These are phyloP conservation scores for Diphasiastrum complanatum DNA, from an alignment of 83 land plant species.

Conservation along the genomic window DNA sequence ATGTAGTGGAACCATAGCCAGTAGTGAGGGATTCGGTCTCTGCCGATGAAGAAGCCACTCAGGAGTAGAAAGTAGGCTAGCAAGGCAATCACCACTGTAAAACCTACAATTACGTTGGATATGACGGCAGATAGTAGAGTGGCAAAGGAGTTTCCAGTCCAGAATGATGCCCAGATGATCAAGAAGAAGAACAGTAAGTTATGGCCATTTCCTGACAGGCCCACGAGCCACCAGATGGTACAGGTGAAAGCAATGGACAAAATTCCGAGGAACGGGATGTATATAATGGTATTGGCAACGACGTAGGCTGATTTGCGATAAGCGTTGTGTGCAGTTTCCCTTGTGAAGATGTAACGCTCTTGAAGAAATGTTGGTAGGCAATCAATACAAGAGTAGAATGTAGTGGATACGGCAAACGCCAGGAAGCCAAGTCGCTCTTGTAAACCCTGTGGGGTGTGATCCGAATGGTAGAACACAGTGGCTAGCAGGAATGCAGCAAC, in stretches of 20 bases:
- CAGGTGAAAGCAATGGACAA: constrained; percentile 53
- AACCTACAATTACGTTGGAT: constrained; percentile 58
- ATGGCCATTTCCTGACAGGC: constrained; percentile 48
- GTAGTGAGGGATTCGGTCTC: constrained; percentile 59
- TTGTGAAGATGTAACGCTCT: constrained; percentile 75
- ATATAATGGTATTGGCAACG: constrained; percentile 50
- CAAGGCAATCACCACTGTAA: constrained; percentile 57
- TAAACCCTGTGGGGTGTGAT: constrained; percentile 51
- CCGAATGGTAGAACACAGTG: constrained; percentile 71
- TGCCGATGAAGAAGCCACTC: constrained; percentile 69
- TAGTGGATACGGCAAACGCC: constrained; percentile 76
- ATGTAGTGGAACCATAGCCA: constrained; percentile 84
- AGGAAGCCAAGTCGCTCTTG: constrained; percentile 53
- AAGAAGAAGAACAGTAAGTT: constrained; percentile 55
- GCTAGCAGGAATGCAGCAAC: constrained; percentile 67
- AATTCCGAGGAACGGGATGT: constrained; percentile 47
- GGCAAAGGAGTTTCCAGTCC: constrained; percentile 70
- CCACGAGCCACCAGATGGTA: constrained; percentile 65
- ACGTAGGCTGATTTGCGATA: constrained; percentile 70
- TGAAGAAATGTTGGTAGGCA: constrained; percentile 72
- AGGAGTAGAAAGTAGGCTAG: constrained; percentile 66
- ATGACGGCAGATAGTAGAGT: constrained; percentile 65
- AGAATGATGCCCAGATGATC: constrained; percentile 59
- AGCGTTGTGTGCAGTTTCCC: constrained; percentile 77
- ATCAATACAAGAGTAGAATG: constrained; percentile 78